Percentiles rank a stretch among this genome's conserved stretches.
phyloP scores from a whole-genome alignment of 306 rosid genomes.

The Trichosanthes cucumerina region DNA sequence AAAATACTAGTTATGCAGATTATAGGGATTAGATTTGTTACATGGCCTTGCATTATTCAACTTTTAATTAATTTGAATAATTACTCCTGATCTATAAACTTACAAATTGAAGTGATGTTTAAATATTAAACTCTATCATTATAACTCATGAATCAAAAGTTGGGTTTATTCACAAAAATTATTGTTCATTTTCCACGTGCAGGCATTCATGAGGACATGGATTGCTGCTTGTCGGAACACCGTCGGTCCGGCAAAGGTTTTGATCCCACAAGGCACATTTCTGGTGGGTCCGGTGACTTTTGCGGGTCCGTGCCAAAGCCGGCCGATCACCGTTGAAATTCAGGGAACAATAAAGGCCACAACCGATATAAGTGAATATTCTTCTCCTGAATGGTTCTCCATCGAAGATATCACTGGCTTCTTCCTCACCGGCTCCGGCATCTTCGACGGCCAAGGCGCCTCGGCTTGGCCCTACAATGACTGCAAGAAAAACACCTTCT shows the following conservation, averaged over 20 bases:
- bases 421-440: constrained; percentile 39
- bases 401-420: constrained; percentile 28
- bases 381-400: constrained; percentile 47
- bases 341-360: constrained; percentile 34
- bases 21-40: too few relatives aligned
- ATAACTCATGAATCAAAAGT: too few relatives aligned
- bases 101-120: too few relatives aligned
- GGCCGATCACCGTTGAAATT: constrained; percentile 39
- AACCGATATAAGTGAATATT: constrained; percentile 35
- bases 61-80: too few relatives aligned
- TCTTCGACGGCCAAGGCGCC: constrained; percentile 62
- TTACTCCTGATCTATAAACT: too few relatives aligned
- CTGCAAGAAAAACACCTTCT: constrained; percentile 10
- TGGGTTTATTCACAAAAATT: too few relatives aligned
- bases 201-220: constrained; percentile 73
- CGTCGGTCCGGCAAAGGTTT: constrained; percentile 28
- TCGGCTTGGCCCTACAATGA: constrained; percentile 27
- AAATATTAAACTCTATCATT: too few relatives aligned
- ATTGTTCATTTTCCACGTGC: too few relatives aligned
- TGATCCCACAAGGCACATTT: constrained; percentile 46
- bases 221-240: constrained; percentile 40
- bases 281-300: constrained; percentile 38
- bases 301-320: constrained; percentile 56
- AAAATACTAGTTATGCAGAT: too few relatives aligned
- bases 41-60: too few relatives aligned